phyloP scores from a whole-genome alignment of 257 asterid species.

The Ballota nigra region DNA sequence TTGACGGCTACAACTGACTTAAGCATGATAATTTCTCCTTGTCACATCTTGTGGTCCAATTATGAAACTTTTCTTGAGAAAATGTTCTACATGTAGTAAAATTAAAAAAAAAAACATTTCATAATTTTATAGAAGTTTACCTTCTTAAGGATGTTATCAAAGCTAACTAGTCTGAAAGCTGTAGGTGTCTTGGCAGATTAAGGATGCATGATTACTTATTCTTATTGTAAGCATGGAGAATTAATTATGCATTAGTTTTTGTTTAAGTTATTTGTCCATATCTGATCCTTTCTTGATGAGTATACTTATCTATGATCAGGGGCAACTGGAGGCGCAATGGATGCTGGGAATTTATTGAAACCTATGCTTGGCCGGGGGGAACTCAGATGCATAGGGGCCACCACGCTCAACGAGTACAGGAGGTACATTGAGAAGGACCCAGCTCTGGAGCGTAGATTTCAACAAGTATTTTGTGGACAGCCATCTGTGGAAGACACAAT shows the following conservation, averaged over 20 bases:
- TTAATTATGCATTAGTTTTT: not conserved
- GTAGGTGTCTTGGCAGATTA: slow-evolving; percentile 7
- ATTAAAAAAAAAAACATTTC: too few species aligned
- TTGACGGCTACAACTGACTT: not conserved
- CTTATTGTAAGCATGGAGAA: not conserved
- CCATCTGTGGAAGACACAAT: slow-evolving; percentile 90
- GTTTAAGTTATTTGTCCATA: not conserved
- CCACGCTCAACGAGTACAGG: slow-evolving; percentile 83
- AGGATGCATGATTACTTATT: not conserved
- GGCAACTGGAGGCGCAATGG: slow-evolving; percentile 87
- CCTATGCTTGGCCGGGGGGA: slow-evolving; percentile 97
- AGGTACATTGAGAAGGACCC: slow-evolving; percentile 95
- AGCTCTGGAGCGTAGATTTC: slow-evolving; percentile 92
- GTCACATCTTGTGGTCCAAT: not conserved
- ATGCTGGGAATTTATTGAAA: slow-evolving; percentile 89
- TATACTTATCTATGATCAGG: slow-evolving; percentile 40
- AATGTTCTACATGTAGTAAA: not conserved
- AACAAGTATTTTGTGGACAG: slow-evolving; percentile 88
- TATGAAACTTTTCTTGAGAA: slow-evolving; percentile 7
- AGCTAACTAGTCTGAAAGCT: slow-evolving; percentile 1
- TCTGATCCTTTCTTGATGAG: slow-evolving; percentile 5
- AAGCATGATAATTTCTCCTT: not conserved
- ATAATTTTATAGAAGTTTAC: too few species aligned
- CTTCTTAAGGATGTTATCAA: not conserved
- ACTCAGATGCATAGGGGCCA: slow-evolving; percentile 93